These are phyloP conservation scores for Austroboletus novae-zelandiae DNA, from an alignment of 1,284 basidiomycete species.

Conservation along the genomic window DNA sequence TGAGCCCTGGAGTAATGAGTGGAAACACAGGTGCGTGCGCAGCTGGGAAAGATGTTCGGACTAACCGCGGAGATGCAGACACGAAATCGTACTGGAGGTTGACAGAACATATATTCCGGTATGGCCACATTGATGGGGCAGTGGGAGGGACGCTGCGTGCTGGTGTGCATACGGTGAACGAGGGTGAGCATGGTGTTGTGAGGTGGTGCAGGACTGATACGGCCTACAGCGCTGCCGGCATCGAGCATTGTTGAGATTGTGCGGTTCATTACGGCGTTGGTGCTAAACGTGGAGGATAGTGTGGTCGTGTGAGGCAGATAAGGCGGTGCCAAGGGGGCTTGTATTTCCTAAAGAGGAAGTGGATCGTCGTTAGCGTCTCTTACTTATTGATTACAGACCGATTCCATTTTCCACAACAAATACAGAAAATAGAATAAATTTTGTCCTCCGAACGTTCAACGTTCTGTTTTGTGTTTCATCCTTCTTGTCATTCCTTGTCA, in stretches of 20 bases:
- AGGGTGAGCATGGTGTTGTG: conserved; percentile 18
- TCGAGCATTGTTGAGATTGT: conserved; percentile 44
- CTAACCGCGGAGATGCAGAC: conserved; percentile 30
- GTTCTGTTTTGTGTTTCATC: too few species aligned
- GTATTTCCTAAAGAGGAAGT: too few species aligned
- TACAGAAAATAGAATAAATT: too few species aligned
- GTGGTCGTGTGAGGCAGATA: too few species aligned
- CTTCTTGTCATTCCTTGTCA: too few species aligned
- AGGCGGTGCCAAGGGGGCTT: too few species aligned
- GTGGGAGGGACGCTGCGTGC: conserved; percentile 24
- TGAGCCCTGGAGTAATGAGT: conserved; percentile 54
- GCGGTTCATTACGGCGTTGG: conserved; percentile 44
- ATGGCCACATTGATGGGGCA: conserved; percentile 34
- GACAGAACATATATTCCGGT: conserved; percentile 49
- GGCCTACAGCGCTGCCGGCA: conserved; percentile 33
- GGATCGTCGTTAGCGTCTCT: too few species aligned
- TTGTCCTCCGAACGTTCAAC: too few species aligned
- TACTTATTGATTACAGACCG: too few species aligned
- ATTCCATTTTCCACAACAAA: too few species aligned
- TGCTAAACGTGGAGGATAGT: conserved; percentile 39
- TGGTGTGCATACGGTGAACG: conserved; percentile 53
- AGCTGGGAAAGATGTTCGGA: neutral
- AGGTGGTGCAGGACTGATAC: neutral
- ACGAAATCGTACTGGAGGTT: conserved; percentile 49
- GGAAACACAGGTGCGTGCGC: conserved; percentile 31